phyloP scores from a whole-genome alignment of 2,329 filamentous ascomycete species.

The Colletotrichum higginsianum region DNA sequence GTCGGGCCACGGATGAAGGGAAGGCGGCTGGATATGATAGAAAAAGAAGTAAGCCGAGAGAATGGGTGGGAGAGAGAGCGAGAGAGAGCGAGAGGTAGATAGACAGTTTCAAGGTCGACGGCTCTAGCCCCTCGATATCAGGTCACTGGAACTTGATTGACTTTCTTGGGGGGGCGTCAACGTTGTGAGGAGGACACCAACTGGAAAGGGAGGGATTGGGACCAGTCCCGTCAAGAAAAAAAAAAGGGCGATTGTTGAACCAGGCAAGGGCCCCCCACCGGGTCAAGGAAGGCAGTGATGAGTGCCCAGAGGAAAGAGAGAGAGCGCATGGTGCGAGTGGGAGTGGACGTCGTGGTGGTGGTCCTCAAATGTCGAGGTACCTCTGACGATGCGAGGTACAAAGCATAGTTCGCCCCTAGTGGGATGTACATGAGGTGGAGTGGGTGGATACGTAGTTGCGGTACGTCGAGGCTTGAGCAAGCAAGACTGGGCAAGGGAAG shows the following conservation, averaged over 20 bases:
- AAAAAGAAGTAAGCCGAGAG: slow-evolving; percentile 21
- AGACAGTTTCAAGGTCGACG: slow-evolving; percentile 26
- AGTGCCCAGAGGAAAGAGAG: slow-evolving; percentile 23
- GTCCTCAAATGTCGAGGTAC: slow-evolving; percentile 25
- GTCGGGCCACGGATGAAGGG: slow-evolving; percentile 38
- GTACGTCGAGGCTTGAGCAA: too few relatives aligned
- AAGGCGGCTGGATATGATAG: slow-evolving; percentile 42
- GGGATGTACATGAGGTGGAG: neutral
- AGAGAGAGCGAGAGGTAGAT: slow-evolving; percentile 2
- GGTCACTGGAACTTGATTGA: slow-evolving; percentile 43
- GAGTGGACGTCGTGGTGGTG: slow-evolving; percentile 7
- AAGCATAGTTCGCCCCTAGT: neutral
- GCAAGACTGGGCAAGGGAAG: slow-evolving; percentile 15
- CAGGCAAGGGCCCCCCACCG: slow-evolving; percentile 40
- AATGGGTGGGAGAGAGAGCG: neutral
- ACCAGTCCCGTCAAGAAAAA: slow-evolving; percentile 39
- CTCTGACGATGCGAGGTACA: slow-evolving; percentile 16
- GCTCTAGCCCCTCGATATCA: slow-evolving; percentile 42
- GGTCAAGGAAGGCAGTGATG: slow-evolving; percentile 40
- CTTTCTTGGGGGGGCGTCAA: slow-evolving; percentile 40
- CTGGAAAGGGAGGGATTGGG: slow-evolving; percentile 37
- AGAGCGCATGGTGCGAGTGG: slow-evolving; percentile 13
- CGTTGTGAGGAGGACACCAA: slow-evolving; percentile 35
- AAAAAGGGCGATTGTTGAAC: slow-evolving; percentile 44
- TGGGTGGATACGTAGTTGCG: too few relatives aligned